Evolutionary conservation across 768 basidiomycete genomes (phyloP).

Genomic region (Zangia roseola): DNA sequence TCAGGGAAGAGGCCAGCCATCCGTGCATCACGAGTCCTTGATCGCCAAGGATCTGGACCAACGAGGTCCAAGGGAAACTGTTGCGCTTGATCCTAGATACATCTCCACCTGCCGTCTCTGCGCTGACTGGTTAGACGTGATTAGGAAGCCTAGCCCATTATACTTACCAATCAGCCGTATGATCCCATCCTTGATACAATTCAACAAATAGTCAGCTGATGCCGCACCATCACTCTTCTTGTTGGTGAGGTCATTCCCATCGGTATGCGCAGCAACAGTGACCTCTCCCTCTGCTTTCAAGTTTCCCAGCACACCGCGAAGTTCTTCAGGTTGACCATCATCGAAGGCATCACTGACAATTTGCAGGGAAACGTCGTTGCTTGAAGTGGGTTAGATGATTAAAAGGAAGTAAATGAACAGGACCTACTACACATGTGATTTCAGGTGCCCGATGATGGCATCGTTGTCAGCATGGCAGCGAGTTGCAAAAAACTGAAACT

Average conservation of each 20-base stretch:
- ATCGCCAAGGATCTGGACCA: background rate
- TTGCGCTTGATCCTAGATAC: background rate
- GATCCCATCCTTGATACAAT: background rate
- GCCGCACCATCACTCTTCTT: background rate
- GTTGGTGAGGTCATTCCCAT: no score
- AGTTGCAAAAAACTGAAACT: no score
- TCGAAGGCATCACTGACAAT: background rate
- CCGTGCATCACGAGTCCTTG: slow-evolving; percentile 4
- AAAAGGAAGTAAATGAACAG: no score
- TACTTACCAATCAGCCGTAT: background rate
- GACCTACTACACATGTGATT: no score
- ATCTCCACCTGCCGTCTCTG: background rate
- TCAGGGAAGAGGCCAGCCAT: background rate
- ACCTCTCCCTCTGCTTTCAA: no score
- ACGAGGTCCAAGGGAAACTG: background rate
- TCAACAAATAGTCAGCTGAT: background rate
- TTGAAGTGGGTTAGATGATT: no score
- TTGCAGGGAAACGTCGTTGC: background rate
- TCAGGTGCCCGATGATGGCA: no score
- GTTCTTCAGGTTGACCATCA: no score
- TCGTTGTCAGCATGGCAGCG: no score
- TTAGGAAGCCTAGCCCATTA: background rate
- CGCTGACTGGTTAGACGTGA: background rate
- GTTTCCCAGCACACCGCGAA: no score
- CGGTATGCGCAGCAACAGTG: no score